These are phyloP conservation scores for Panicum virgatum DNA, from an alignment of 202 grass and related monocot species.

Conservation along the genomic window DNA sequence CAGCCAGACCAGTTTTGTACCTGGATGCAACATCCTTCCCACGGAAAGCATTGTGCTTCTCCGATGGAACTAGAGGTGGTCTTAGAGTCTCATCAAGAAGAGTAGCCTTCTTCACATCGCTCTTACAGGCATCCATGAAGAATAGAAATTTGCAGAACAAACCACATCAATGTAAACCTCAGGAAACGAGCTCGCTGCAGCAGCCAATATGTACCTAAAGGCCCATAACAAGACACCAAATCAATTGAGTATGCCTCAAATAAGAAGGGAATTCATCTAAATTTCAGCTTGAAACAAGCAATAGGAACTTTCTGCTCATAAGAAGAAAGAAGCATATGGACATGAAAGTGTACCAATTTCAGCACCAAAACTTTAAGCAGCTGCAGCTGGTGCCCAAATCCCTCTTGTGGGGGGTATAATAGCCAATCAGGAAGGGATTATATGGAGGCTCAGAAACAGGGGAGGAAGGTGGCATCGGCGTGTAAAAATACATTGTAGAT, in stretches of 20 bases:
- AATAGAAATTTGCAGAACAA: slow-evolving; percentile 41
- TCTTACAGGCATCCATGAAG: slow-evolving; percentile 54
- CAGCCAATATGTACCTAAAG: slow-evolving; percentile 43
- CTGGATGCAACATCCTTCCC: slow-evolving; percentile 66
- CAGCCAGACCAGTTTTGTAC: slow-evolving; percentile 57
- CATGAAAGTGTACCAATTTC: neutral
- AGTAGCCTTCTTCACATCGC: slow-evolving; percentile 37
- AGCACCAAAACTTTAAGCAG: neutral
- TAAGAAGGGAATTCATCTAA: slow-evolving; percentile 23
- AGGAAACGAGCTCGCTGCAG: slow-evolving; percentile 30
- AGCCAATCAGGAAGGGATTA: slow-evolving; percentile 37
- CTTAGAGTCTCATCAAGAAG: slow-evolving; percentile 52
- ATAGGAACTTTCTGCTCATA: slow-evolving; percentile 10
- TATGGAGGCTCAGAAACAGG: slow-evolving; percentile 28
- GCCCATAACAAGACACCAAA: slow-evolving; percentile 25
- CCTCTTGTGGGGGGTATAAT: slow-evolving; percentile 47
- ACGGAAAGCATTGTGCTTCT: slow-evolving; percentile 71
- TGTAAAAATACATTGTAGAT: slow-evolving; percentile 25
- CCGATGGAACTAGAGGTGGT: slow-evolving; percentile 70
- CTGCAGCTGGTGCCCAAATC: slow-evolving; percentile 31
- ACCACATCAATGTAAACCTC: slow-evolving; percentile 53
- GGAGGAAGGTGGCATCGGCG: slow-evolving; percentile 14
- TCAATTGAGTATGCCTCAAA: slow-evolving; percentile 10
- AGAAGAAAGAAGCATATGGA: slow-evolving; percentile 20
- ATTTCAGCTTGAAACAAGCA: slow-evolving; percentile 35